phyloP scores from a whole-genome alignment of 805 yeast genomes.

The Pichia cephalocereana region DNA sequence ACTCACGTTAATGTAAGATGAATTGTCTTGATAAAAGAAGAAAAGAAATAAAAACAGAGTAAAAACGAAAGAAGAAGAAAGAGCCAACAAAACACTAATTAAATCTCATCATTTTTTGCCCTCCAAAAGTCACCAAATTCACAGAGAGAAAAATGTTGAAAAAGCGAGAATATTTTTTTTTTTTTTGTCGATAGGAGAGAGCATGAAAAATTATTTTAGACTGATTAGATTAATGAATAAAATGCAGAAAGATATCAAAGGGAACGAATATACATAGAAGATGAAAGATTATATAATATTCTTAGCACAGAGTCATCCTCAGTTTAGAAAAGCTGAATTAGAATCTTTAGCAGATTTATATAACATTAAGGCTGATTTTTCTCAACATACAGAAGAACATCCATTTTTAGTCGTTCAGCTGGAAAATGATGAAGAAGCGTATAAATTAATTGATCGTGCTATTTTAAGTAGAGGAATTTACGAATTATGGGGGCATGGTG shows the following conservation, averaged over 20 bases:
- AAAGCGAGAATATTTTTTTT: too few relatives aligned
- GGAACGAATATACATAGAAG: background rate
- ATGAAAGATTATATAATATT: slow-evolving; percentile 64
- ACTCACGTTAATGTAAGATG: background rate
- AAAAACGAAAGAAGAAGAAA: background rate
- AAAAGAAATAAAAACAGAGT: background rate
- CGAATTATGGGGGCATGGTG: slow-evolving; percentile 77
- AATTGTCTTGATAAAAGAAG: background rate
- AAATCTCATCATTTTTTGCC: background rate
- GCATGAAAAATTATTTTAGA: background rate
- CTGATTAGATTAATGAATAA: too few relatives aligned
- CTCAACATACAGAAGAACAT: slow-evolving; percentile 42
- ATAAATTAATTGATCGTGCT: slow-evolving; percentile 52
- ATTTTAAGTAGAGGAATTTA: slow-evolving; percentile 68
- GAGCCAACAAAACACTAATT: too few relatives aligned
- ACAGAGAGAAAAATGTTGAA: too few relatives aligned
- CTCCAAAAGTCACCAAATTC: background rate
- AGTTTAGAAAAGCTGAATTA: slow-evolving; percentile 73
- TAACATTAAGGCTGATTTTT: slow-evolving; percentile 48
- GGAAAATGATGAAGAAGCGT: slow-evolving; percentile 59
- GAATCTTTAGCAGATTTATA: slow-evolving; percentile 71
- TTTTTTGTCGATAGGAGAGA: too few relatives aligned
- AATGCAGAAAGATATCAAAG: too few relatives aligned
- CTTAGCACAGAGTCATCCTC: slow-evolving; percentile 76
- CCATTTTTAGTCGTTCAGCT: slow-evolving; percentile 72